Evolutionary conservation across 2,329 filamentous ascomycete species (phyloP), one percentile per base, ranked within the genome.

Genomic region (Metarhizium robertsii): DNA sequence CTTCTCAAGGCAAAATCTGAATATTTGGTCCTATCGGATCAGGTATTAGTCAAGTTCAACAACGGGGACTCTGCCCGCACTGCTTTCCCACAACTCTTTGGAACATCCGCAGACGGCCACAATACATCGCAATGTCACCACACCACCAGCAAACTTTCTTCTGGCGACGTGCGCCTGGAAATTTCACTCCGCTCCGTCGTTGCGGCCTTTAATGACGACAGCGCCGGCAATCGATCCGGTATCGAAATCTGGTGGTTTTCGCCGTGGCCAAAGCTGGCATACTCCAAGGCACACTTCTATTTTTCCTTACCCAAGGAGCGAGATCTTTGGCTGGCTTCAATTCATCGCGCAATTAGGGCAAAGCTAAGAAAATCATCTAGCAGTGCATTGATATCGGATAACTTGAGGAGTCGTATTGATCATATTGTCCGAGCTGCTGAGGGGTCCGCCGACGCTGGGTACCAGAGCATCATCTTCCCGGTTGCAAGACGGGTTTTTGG

Each of bases 221-320:
- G 73, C 47, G 72, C 73, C 1, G 71, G 74, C 50, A 73, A 77
- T 13, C 73, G 75, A 6, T 79, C 78, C 48, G 77, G 77, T 6
- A 65, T 83, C 52, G 79, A 83, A 61, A 70, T 82, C 2, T 83
- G 79, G 79, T 83, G 79, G 79, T 75, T 73, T 56, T 74, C 74
- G 14, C 64, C 68, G 16, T 68, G 72, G 55, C 72, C 74, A 2
- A 69, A 71, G 13, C 67, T 78, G 45, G 68, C 72, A 14, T 81
- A 78, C 58, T 69, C 69, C 56, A 77, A 74, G 56, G 67, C 75
- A 2, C 74, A 76, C 43, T 66, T 82, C 42, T 77, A 77, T 62
- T 81, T 83, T 61, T 67, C 66, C 50, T 64, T 76, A 34, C 73
- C 76, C 8, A 69, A 73, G 32, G 76, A 80, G 52, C 71, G 78